A percentile compares a stretch with the other conserved stretches of the same genome.
These are phyloP conservation scores for Leccinum longicurvipes DNA, from an alignment of 768 basidiomycete genomes.

Conservation along the genomic window DNA sequence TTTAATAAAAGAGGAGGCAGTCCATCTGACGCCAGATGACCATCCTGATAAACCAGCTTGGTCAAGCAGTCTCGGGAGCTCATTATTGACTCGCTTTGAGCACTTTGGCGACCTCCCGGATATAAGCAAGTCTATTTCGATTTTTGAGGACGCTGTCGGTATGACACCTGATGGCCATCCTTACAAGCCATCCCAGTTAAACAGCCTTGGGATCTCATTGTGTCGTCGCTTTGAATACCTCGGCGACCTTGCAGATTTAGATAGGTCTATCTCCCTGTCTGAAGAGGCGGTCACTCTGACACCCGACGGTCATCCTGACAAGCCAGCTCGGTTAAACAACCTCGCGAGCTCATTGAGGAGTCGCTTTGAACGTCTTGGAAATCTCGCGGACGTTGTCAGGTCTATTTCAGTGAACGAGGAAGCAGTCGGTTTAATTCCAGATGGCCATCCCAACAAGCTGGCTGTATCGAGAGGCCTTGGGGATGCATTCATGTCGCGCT, in stretches of 20 bases:
- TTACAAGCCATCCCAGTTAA: background rate
- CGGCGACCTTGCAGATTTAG: background rate
- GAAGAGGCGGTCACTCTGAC: background rate
- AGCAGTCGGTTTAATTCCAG: background rate
- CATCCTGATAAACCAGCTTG: background rate
- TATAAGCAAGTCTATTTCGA: background rate
- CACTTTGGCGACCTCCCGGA: background rate
- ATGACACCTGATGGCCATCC: background rate
- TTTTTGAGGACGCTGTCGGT: background rate
- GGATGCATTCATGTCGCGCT: background rate
- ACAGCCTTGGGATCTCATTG: background rate
- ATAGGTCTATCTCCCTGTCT: background rate
- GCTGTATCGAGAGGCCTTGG: background rate
- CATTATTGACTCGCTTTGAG: background rate
- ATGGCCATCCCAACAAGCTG: background rate
- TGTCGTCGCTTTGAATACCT: background rate
- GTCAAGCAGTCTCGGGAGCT: background rate
- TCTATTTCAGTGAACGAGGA: background rate
- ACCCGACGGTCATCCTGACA: background rate
- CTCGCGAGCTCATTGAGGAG: background rate
- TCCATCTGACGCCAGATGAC: background rate
- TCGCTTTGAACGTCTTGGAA: background rate
- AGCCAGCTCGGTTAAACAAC: background rate
- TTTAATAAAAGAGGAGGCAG: background rate
- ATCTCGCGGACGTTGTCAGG: background rate